phyloP scores from a whole-genome alignment of 129 eudicot genomes.

The Helichrysum umbraculigerum region DNA sequence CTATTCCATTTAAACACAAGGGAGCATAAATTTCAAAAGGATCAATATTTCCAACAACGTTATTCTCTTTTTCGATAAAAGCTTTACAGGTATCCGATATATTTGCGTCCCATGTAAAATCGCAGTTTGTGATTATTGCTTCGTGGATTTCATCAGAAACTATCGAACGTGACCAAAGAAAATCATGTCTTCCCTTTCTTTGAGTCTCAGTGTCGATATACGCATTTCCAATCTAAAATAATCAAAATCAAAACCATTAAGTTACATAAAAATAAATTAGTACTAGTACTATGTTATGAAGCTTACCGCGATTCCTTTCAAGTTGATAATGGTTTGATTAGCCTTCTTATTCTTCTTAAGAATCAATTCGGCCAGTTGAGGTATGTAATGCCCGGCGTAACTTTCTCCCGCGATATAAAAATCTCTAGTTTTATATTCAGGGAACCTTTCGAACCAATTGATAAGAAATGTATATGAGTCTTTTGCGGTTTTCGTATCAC shows the following conservation, averaged over 20 bases:
- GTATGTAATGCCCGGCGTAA: conserved; percentile 69
- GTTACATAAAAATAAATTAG: not conserved
- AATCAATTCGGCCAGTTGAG: conserved; percentile 41
- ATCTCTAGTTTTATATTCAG: conserved; percentile 65
- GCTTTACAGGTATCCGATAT: conserved; percentile 34
- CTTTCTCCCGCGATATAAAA: conserved; percentile 85
- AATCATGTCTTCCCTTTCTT: conserved; percentile 35
- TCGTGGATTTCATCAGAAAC: conserved; percentile 52
- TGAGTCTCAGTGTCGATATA: conserved; percentile 42
- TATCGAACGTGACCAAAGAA: conserved; percentile 41
- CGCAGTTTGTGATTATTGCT: conserved; percentile 39
- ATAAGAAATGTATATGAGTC: conserved; percentile 57
- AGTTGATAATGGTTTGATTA: conserved; percentile 40
- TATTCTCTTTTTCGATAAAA: conserved; percentile 26
- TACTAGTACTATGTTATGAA: not conserved
- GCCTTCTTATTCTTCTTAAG: conserved; percentile 32
- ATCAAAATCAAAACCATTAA: not conserved
- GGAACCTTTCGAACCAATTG: conserved; percentile 74
- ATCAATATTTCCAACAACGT: conserved; percentile 22
- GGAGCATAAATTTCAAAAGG: conserved; percentile 62
- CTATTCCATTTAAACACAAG: conserved; percentile 37
- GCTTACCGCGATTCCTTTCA: conserved; percentile 63
- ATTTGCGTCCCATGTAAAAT: conserved; percentile 31
- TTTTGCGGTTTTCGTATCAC: conserved; percentile 56
- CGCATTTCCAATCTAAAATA: conserved; percentile 60